Percentiles rank a stretch among this genome's conserved stretches.
Evolutionary conservation across 768 basidiomycete species (phyloP).

Genomic region (Pleurotus sapidus): DNA sequence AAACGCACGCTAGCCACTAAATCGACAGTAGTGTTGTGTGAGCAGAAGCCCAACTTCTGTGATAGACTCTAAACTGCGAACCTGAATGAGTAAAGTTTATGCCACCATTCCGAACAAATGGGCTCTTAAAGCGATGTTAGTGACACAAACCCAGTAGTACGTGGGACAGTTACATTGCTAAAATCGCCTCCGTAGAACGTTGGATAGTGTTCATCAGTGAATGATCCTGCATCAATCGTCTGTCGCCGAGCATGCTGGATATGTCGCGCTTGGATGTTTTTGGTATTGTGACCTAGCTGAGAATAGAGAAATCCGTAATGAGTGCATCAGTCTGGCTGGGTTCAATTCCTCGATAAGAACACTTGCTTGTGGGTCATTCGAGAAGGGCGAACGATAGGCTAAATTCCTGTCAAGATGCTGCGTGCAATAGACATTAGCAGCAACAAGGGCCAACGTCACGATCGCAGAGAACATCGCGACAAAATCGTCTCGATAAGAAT

Average conservation of each 20-base stretch:
- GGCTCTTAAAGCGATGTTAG: conserved; percentile 25
- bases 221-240: conserved; percentile 29
- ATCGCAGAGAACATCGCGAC: neutral
- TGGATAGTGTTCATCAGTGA: conserved; percentile 47
- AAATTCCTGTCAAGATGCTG: conserved; percentile 34
- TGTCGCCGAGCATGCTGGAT: conserved; percentile 32
- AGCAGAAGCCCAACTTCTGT: no score
- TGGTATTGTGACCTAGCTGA: conserved; percentile 38
- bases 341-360: neutral
- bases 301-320: neutral
- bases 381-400: conserved; percentile 37
- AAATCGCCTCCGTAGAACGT: conserved; percentile 49
- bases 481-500: neutral
- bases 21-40: neutral
- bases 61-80: conserved; percentile 12
- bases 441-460: conserved; percentile 8
- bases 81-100: conserved; percentile 48
- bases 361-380: conserved; percentile 28
- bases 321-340: neutral
- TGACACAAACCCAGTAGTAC: neutral
- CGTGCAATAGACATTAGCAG: conserved; percentile 15
- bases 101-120: conserved; percentile 47
- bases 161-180: conserved; percentile 33
- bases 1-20: conserved; percentile 45
- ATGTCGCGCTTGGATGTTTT: conserved; percentile 32